These are phyloP conservation scores for Ceratopteris richardii DNA, from an alignment of 75 land plant genomes.

Conservation along the genomic window DNA sequence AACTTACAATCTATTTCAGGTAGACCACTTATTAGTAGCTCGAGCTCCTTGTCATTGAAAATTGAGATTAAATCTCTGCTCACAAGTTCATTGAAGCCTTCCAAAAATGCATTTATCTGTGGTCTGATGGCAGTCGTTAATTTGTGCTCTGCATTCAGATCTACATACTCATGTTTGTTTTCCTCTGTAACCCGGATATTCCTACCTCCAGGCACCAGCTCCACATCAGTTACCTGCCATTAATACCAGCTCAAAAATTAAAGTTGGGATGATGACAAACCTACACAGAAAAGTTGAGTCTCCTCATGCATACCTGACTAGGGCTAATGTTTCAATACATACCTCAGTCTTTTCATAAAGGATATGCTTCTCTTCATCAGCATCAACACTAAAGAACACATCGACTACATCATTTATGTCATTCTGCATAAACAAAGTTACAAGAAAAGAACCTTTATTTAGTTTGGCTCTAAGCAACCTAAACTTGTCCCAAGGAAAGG, in stretches of 20 bases:
- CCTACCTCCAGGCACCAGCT: constrained; percentile 32
- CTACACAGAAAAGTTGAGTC: no score
- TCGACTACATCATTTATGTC: constrained; percentile 32
- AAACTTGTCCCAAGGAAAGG: no score
- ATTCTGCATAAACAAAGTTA: constrained; percentile 18
- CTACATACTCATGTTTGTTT: constrained; percentile 34
- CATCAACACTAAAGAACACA: constrained; percentile 39
- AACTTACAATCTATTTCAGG: constrained; percentile 21
- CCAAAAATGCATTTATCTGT: constrained; percentile 21
- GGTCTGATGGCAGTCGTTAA: constrained; percentile 12
- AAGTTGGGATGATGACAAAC: no score
- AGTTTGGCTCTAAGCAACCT: no score
- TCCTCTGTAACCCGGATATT: constrained; percentile 40
- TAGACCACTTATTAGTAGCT: constrained; percentile 23
- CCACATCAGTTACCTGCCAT: constrained; percentile 33
- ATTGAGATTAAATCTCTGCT: constrained; percentile 13
- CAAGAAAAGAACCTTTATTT: not conserved
- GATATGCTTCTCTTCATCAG: constrained; percentile 44
- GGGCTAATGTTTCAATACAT: no score
- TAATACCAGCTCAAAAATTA: constrained; percentile 1
- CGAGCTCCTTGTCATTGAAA: constrained; percentile 30
- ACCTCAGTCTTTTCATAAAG: constrained; percentile 43
- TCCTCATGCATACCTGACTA: no score
- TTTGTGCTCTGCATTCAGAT: constrained; percentile 15
- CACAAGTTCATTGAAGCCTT: constrained; percentile 20